A percentile compares a stretch with the other conserved stretches of the same genome.
Conservation (phyloP, 257 asterid genomes). For the Ocimum tenuiflorum region DNA sequence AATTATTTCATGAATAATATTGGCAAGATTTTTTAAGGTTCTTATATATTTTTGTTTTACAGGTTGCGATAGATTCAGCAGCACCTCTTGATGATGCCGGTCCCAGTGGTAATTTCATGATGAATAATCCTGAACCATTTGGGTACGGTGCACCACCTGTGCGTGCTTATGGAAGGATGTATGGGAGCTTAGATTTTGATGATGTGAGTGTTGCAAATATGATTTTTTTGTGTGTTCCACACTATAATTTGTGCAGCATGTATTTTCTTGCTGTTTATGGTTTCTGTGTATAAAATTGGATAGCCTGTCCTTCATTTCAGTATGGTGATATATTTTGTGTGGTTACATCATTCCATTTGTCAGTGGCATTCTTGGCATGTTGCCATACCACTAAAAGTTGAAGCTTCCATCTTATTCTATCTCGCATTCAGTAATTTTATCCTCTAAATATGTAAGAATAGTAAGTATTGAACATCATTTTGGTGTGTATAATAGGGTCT, state of each 20-base stretch:
- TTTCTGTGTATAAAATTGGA: not conserved
- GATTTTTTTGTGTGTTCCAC: slow-evolving; percentile 3
- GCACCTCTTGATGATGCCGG: slow-evolving; percentile 95
- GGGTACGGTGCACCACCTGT: slow-evolving; percentile 81
- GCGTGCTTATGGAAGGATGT: slow-evolving; percentile 84
- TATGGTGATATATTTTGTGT: slow-evolving; percentile 8
- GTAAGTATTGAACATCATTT: not conserved
- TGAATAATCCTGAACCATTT: slow-evolving; percentile 67
- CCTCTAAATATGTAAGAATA: not conserved
- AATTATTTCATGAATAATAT: not conserved
- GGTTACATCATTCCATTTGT: not conserved
- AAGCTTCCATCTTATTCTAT: too few relatives aligned
- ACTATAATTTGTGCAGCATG: not conserved
- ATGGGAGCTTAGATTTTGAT: slow-evolving; percentile 76
- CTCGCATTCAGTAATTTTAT: not conserved
- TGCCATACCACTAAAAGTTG: too few relatives aligned
- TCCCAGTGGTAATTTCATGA: slow-evolving; percentile 57
- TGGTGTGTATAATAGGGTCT: not conserved
- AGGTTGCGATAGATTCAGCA: slow-evolving; percentile 99
- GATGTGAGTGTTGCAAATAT: slow-evolving; percentile 60
- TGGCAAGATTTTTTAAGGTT: not conserved
- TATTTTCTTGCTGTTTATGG: not conserved
- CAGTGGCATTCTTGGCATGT: not conserved
- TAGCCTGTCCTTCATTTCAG: not conserved
- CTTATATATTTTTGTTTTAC: slow-evolving; percentile 13